A percentile compares a stretch with the other conserved stretches of the same genome.
These are phyloP conservation scores for Potentilla sterilis DNA, from an alignment of 306 rosid genomes.

Conservation along the genomic window DNA sequence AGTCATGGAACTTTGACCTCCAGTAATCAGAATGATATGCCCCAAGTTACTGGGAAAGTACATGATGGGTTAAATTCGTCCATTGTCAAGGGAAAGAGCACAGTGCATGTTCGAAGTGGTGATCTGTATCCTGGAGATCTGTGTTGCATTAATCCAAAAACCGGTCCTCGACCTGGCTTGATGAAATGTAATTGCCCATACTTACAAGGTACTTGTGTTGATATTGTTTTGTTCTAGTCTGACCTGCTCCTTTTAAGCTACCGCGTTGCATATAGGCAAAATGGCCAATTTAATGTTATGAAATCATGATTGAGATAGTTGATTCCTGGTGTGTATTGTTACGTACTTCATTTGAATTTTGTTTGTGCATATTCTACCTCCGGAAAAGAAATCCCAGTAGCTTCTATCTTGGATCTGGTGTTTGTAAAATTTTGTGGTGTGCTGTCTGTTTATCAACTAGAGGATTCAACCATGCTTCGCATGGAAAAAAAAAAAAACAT, in stretches of 20 bases:
- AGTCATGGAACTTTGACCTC: neutral
- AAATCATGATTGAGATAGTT: neutral
- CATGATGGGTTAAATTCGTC: conserved; percentile 26
- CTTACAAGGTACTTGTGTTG: conserved; percentile 55
- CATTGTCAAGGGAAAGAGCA: conserved; percentile 25
- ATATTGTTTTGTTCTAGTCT: conserved; percentile 12
- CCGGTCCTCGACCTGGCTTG: conserved; percentile 36
- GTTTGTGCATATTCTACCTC: neutral
- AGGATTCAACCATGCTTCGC: too few relatives aligned
- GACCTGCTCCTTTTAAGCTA: neutral
- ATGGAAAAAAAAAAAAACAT: too few relatives aligned
- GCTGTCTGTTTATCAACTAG: neutral
- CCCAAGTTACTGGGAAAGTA: conserved; percentile 26
- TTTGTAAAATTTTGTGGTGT: neutral
- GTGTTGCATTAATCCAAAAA: conserved; percentile 24
- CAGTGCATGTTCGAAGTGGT: conserved; percentile 29
- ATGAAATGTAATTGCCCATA: conserved; percentile 54
- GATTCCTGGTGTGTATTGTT: neutral
- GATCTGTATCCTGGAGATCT: conserved; percentile 28
- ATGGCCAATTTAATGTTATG: neutral
- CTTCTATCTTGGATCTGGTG: neutral
- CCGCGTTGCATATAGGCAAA: neutral
- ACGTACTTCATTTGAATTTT: neutral
- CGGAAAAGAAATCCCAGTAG: neutral
- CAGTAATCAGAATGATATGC: neutral